A percentile compares a stretch with the other conserved stretches of the same genome.
phyloP scores from a whole-genome alignment of 2,329 filamentous ascomycete species.

The Fonsecaea monophora region DNA sequence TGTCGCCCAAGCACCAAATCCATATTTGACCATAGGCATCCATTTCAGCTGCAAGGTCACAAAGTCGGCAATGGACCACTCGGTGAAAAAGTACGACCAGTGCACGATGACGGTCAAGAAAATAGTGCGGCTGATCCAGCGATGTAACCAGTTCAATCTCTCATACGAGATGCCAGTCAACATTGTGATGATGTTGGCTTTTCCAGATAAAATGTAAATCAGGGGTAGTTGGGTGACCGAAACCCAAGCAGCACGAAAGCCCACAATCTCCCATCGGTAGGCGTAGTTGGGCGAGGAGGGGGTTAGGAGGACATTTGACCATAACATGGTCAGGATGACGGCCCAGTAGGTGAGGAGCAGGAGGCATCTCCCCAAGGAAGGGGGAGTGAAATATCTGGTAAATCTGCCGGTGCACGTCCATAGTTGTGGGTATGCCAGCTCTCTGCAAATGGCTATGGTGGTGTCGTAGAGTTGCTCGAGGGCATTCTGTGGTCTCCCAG shows the following conservation, averaged over 20 bases:
- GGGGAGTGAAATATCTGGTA: constrained; percentile 33
- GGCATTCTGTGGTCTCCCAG: constrained; percentile 29
- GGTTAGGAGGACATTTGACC: constrained; percentile 35
- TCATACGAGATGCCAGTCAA: constrained; percentile 59
- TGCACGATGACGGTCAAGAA: constrained; percentile 63
- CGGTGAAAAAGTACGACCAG: constrained; percentile 61
- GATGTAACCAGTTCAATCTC: constrained; percentile 60
- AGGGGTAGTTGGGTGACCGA: constrained; percentile 62
- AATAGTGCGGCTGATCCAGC: constrained; percentile 59
- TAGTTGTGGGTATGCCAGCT: constrained; percentile 33
- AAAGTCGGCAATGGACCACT: constrained; percentile 60
- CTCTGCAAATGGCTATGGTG: constrained; percentile 30
- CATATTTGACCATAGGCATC: constrained; percentile 58
- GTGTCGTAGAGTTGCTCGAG: constrained; percentile 36
- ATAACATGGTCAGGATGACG: constrained; percentile 37
- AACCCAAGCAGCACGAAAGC: constrained; percentile 62
- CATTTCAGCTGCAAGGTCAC: constrained; percentile 56
- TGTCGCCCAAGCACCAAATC: constrained; percentile 60
- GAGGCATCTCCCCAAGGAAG: constrained; percentile 35
- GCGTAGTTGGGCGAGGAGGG: constrained; percentile 35
- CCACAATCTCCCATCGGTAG: constrained; percentile 61
- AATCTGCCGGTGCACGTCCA: constrained; percentile 32
- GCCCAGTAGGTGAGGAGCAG: constrained; percentile 34
- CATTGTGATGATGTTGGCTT: constrained; percentile 61
- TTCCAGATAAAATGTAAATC: constrained; percentile 63